Evolutionary conservation across 352 stramenopile species (phyloP).

Genomic region (Pythium folliculosum): DNA sequence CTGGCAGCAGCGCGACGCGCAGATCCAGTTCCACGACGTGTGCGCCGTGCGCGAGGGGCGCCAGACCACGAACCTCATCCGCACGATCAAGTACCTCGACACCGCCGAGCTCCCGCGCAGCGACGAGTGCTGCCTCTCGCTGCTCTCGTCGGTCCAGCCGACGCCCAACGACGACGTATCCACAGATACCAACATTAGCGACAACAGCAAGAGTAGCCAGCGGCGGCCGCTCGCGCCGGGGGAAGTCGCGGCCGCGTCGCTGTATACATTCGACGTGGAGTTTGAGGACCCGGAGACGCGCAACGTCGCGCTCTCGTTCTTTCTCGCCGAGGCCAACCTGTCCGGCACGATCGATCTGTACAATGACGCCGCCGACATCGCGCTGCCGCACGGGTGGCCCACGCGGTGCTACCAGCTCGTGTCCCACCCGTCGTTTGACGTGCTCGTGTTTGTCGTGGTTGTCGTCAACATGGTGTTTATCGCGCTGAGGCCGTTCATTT

Average conservation of each 20-base stretch:
- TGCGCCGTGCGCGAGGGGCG: constrained; percentile 61
- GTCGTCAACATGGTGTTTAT: constrained; percentile 71
- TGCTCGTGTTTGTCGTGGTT: constrained; percentile 67
- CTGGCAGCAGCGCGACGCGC: constrained; percentile 31
- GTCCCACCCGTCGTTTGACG: constrained; percentile 72
- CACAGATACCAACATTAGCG: background rate
- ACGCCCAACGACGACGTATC: background rate
- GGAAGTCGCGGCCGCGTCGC: background rate
- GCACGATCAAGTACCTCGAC: constrained; percentile 80
- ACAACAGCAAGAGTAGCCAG: background rate
- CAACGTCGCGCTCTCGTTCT: constrained; percentile 61
- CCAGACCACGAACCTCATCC: constrained; percentile 79
- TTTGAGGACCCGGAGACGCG: constrained; percentile 56
- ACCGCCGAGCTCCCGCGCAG: constrained; percentile 45
- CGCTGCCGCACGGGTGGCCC: constrained; percentile 43
- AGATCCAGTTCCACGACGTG: constrained; percentile 52
- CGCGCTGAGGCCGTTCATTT: constrained; percentile 59
- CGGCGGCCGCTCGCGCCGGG: constrained; percentile 9
- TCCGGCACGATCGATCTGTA: constrained; percentile 48
- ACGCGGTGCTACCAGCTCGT: constrained; percentile 70
- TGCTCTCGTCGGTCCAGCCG: constrained; percentile 30
- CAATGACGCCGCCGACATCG: constrained; percentile 47
- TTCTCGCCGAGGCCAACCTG: constrained; percentile 50
- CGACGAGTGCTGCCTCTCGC: constrained; percentile 73
- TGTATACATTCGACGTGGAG: constrained; percentile 74